phyloP scores from a whole-genome alignment of 345 rosid species.

The Aegle marmelos region DNA sequence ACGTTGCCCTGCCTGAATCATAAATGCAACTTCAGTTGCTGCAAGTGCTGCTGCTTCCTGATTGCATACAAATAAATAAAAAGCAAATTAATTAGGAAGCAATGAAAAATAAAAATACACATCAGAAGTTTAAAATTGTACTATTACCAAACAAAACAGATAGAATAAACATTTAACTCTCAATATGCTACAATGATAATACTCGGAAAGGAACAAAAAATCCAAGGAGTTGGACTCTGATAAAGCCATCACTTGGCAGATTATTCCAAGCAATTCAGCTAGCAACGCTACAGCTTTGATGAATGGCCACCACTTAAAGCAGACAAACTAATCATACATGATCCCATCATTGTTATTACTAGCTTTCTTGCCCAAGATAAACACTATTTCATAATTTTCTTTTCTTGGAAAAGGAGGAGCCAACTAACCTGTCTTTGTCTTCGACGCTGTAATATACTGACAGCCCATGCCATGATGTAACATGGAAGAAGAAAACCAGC shows the following conservation, averaged over 20 bases:
- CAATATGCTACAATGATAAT: neutral
- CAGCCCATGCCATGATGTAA: slow-evolving; percentile 99
- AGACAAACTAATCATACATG: neutral
- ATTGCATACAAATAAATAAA: slow-evolving; percentile 3
- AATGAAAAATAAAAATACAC: neutral
- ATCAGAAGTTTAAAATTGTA: neutral
- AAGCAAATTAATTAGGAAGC: neutral
- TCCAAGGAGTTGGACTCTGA: neutral
- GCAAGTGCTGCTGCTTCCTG: slow-evolving; percentile 95
- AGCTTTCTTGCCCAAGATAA: neutral
- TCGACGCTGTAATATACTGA: slow-evolving; percentile 85
- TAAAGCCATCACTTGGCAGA: neutral
- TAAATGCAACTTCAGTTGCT: slow-evolving; percentile 88
- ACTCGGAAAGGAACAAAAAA: neutral
- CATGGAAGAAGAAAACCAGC: slow-evolving; percentile 97
- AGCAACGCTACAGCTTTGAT: neutral
- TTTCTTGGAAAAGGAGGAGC: neutral
- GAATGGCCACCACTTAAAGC: neutral
- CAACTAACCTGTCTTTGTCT: slow-evolving; percentile 83
- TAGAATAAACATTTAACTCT: neutral
- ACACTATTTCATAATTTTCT: neutral
- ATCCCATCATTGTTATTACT: neutral
- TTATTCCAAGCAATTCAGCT: neutral
- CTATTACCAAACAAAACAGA: no score
- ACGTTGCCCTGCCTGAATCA: slow-evolving; percentile 76